A percentile compares a stretch with the other conserved stretches of the same genome.
Conservation (phyloP, 352 stramenopile species). For the Globisporangium orthogonon region DNA sequence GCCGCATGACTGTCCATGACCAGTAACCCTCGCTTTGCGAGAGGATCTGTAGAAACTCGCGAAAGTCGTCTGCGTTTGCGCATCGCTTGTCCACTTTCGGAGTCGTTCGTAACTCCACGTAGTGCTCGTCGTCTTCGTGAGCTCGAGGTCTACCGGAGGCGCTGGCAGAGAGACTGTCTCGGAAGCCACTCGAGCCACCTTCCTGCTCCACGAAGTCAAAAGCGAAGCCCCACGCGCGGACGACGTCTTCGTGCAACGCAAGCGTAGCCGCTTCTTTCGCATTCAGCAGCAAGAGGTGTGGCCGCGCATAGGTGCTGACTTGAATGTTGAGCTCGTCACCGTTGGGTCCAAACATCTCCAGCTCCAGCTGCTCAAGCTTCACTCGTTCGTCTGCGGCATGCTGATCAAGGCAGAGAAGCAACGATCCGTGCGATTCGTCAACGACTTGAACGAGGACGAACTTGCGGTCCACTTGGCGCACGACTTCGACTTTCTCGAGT, state of each 20-base stretch:
- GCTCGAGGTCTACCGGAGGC: not conserved
- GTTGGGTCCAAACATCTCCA: slow-evolving; percentile 45
- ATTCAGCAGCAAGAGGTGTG: slow-evolving; percentile 56
- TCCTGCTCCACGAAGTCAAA: slow-evolving; percentile 26
- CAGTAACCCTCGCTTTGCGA: slow-evolving; percentile 15
- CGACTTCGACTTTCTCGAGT: slow-evolving; percentile 58
- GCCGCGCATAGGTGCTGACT: slow-evolving; percentile 37
- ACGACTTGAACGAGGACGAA: slow-evolving; percentile 79
- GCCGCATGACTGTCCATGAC: slow-evolving; percentile 28
- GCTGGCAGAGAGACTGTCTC: not conserved
- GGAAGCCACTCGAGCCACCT: slow-evolving; percentile 1
- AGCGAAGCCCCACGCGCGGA: slow-evolving; percentile 82
- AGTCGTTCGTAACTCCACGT: slow-evolving; percentile 28
- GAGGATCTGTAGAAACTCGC: slow-evolving; percentile 79
- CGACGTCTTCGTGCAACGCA: slow-evolving; percentile 29
- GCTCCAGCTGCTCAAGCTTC: slow-evolving; percentile 79
- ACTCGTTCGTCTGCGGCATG: slow-evolving; percentile 90
- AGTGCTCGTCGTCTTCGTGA: not conserved
- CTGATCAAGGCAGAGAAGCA: slow-evolving; percentile 86
- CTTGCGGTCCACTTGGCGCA: slow-evolving; percentile 88
- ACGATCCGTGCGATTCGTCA: slow-evolving; percentile 13
- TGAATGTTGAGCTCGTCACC: slow-evolving; percentile 49
- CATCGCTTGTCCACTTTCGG: slow-evolving; percentile 71
- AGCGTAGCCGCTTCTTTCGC: slow-evolving; percentile 39
- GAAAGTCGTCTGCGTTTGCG: slow-evolving; percentile 66